Base-by-base conservation (phyloP, 257 asterid species). In the Paraleonurus japonicus region DNA sequence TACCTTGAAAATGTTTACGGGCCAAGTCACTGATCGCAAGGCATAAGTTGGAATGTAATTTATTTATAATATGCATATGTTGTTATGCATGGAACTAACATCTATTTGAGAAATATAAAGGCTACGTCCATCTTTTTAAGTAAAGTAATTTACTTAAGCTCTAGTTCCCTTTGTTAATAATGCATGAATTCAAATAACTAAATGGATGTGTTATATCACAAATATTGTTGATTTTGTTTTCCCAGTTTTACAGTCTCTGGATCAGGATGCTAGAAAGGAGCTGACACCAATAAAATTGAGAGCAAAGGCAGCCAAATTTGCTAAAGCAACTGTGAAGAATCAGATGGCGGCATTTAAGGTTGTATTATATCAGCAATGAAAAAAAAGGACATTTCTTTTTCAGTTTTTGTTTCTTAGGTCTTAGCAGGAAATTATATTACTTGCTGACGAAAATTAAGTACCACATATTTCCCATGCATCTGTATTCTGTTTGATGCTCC, bases 341-440 rank as follows among this genome's bases (percentile, higher is more conserved):
- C 98, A 94, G 86, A 89, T 94, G 99, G 84, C 87, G 74, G 87
- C 97, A 79, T 94, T 94, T 87, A 91, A 91, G 99, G 99, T 94
- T 74, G 62, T 70, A 20, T 43, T 28, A 41, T 45, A 64, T 63
- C 59, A 53, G 41, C 45, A 54, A 37, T 28, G 28, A 43, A 20
- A 10, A 53, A 39, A 53, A 53, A 33, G 28, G 33, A 5, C 7
- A 17, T 19, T 66, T 63, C 60, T 61, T 37, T 15, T 26, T 65
- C 51, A 72, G 35, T 33, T 57, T 43, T 32, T 71, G 63, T 72
- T 59, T 75, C 32, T 58, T 13, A 12, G 37, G 61, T 20, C 77
- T 75, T 64, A 63, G 66, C 64, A 28, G 71, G 65, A 62, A 59
- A 64, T 20, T 54, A 58, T 65, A 55, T 69, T 62, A 51, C 65